phyloP scores from a whole-genome alignment of 2,329 filamentous ascomycete genomes.

The Falciphora oryzae region DNA sequence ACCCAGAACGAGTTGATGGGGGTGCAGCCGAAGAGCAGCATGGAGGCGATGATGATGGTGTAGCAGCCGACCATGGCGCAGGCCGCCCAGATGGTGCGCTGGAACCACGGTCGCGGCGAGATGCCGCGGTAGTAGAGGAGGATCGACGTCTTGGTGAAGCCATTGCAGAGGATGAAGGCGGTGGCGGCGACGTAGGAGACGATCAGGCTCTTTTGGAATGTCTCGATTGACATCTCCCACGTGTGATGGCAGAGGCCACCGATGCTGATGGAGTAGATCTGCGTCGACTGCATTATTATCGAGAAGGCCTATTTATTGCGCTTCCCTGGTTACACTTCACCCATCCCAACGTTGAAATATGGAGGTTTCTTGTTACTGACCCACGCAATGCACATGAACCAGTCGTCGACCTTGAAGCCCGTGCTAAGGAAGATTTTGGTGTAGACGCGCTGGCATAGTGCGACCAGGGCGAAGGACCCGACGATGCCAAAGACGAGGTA shows the following conservation, averaged over 20 bases:
- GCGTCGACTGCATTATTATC: neutral
- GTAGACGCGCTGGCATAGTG: neutral
- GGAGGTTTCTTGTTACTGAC: neutral
- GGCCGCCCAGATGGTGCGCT: neutral
- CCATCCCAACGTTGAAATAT: too few relatives aligned
- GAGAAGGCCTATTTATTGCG: neutral
- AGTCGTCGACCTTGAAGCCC: slow-evolving; percentile 1
- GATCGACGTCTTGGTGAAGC: slow-evolving; percentile 2
- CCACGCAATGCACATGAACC: slow-evolving; percentile 1
- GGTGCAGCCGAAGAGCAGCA: neutral
- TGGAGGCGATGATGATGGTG: neutral
- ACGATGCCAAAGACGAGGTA: neutral
- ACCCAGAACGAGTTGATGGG: neutral
- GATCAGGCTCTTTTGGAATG: neutral
- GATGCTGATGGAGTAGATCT: neutral
- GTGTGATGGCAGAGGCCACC: neutral
- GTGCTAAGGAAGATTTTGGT: neutral
- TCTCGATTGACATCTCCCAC: neutral
- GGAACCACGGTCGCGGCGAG: neutral
- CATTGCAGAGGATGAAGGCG: neutral
- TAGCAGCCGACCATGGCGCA: neutral
- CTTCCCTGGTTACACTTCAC: too few relatives aligned
- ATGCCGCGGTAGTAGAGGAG: slow-evolving; percentile 3
- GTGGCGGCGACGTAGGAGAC: neutral
- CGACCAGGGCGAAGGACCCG: neutral